Evolutionary conservation across 305 asterid species (phyloP), one percentile per base, ranked within the genome.

Genomic region (Andrographis paniculata): DNA sequence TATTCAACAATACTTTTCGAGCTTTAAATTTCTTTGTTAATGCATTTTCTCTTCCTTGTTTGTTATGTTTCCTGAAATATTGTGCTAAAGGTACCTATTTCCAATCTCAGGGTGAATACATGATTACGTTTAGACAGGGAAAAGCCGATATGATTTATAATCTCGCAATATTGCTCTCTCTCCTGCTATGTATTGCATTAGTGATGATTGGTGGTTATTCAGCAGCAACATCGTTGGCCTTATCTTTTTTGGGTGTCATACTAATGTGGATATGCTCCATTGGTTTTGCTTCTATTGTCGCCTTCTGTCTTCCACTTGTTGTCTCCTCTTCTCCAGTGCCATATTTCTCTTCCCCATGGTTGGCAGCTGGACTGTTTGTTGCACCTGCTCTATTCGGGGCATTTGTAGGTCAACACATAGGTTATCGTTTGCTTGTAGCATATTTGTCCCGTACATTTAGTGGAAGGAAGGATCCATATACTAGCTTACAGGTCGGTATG

Each of bases 331-430:
- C 94, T 15, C 85, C 99, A 1, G 72, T 77, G 59, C 99, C 95
- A 14, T 84, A 42, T 52, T 59, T 91, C 56, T 68, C 96, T 46
- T 57, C 70, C 75, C 99, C 99, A 0, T 80, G 78, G 85, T 75
- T 91, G 42, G 87, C 74, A 43, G 60, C 76, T 58, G 81, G 93
- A 46, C 71, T 91, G 48, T 91, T 78, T 35, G 95, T 79, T 27
- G 94, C 84, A 42, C 99, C 99, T 47, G 94, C 96, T 56, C 77
- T 87, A 52, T 73, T 91, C 2, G 99, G 99, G 62, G 99, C 96
- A 18, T 75, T 87, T 39, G 62, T 55, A 19, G 96, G 99, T 56
- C 99, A 91, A 57, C 96, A 87, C 68, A 5, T 70, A 27, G 96
- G 96, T 17, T 87, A 47, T 64, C 61, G 52, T 43, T 42, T 79